Conservation (phyloP, 495 filamentous ascomycete species). For the Penicillium longicatenatum region DNA sequence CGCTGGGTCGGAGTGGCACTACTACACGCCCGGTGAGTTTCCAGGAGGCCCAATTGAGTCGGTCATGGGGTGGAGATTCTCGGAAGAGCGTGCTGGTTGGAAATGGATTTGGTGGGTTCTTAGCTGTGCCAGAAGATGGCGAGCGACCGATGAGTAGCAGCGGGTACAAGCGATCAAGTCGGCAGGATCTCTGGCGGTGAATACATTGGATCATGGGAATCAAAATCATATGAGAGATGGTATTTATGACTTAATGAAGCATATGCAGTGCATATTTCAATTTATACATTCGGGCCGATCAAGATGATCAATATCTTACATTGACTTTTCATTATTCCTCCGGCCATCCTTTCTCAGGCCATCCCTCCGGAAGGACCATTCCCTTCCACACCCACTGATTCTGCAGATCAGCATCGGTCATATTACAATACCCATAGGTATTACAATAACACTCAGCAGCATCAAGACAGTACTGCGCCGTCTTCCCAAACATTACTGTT, state of each 20-base stretch:
- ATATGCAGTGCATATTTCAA: constrained; percentile 4
- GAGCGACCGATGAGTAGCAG: constrained; percentile 40
- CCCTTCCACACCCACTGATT: constrained; percentile 31
- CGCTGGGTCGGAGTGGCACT: constrained; percentile 33
- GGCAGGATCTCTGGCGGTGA: constrained; percentile 48
- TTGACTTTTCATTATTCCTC: background rate
- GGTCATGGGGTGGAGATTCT: constrained; percentile 63
- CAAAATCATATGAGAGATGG: background rate
- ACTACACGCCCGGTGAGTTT: constrained; percentile 57
- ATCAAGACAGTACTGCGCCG: constrained; percentile 34
- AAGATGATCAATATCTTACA: background rate
- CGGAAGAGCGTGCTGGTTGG: constrained; percentile 65
- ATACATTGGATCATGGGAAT: background rate
- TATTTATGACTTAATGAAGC: constrained; percentile 1
- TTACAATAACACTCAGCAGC: constrained; percentile 42
- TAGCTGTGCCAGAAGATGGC: constrained; percentile 68
- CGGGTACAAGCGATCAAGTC: constrained; percentile 39
- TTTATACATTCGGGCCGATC: background rate
- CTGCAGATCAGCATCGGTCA: constrained; percentile 21
- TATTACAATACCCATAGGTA: constrained; percentile 39
- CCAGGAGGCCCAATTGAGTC: constrained; percentile 53
- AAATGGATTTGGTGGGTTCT: constrained; percentile 78
- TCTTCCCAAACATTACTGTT: constrained; percentile 31
- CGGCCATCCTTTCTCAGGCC: constrained; percentile 4
- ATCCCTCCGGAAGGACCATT: constrained; percentile 19